phyloP scores from a whole-genome alignment of 768 basidiomycete species.

The Thelephora ganbajun region DNA sequence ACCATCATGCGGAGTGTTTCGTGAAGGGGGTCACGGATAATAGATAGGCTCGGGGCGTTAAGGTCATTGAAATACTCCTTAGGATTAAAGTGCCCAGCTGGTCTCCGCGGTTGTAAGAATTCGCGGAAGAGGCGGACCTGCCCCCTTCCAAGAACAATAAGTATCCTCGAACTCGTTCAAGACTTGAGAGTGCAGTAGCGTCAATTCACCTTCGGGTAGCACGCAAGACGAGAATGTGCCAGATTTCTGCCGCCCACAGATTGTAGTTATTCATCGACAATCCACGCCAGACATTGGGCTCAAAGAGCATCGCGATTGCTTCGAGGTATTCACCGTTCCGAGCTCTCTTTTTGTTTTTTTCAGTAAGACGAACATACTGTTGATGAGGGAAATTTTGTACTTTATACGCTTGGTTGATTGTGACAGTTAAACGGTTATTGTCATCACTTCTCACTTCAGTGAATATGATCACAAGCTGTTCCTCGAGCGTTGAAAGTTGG shows the following conservation, averaged over 20 bases:
- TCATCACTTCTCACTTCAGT: conserved; percentile 42
- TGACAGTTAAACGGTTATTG: conserved; percentile 44
- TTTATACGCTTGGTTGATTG: conserved; percentile 55
- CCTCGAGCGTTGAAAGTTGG: conserved; percentile 49
- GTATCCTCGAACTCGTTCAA: conserved; percentile 4
- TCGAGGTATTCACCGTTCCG: conserved; percentile 55
- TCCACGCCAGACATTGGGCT: conserved; percentile 57
- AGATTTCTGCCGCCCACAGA: conserved; percentile 65
- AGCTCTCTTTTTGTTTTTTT: conserved; percentile 32
- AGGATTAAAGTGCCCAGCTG: conserved; percentile 37
- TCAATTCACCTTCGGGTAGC: conserved; percentile 58
- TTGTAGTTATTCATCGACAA: conserved; percentile 49
- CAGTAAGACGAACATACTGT: background rate
- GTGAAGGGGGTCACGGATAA: conserved; percentile 27
- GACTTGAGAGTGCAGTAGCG: no score
- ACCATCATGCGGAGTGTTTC: conserved; percentile 27
- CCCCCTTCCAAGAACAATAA: conserved; percentile 27
- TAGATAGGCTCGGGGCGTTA: conserved; percentile 17
- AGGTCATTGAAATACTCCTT: conserved; percentile 43
- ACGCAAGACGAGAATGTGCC: conserved; percentile 61
- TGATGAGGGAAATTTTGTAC: conserved; percentile 19
- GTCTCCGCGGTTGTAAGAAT: conserved; percentile 44
- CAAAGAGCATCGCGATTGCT: conserved; percentile 47
- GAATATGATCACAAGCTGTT: conserved; percentile 57
- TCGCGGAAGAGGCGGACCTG: conserved; percentile 56